Base-by-base conservation (phyloP, 768 basidiomycete species). In the Agrocybe pediades region DNA sequence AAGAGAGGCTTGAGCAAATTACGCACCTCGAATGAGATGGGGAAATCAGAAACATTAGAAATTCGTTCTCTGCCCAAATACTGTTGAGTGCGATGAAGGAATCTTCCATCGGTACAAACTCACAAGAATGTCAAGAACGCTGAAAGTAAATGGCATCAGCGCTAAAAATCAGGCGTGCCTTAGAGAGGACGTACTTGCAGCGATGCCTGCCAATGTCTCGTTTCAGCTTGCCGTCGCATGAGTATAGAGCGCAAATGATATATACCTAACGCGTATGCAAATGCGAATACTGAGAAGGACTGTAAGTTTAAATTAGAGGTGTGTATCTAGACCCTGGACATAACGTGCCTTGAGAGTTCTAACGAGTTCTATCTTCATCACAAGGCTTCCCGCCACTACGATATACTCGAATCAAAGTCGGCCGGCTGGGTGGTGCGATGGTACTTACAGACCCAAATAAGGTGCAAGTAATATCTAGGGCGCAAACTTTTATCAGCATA, bases 371-470 rank as follows among this genome's bases (percentile, higher is more conserved):
- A 21, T 23, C 15, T 13, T 26, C 49, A 49, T 41, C 16, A 15
- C 6, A 9, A 49, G 25, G 25, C 29, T 46, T 23, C 24, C 15
- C 26, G 36, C 3, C 15, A 41, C 40, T 41, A 39, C 6, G 15
- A 26, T 17, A 13, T 17, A 46, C 16, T 23, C 11, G 19, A 16
- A 49, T 47, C 4, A 30, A 11, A 15, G 36, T 23, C 24, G 3
- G n/a, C 5, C 9, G 11, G 21, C 17, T 13, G 3, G 7, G 23
- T 2, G 6, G 16, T 9, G 36, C 5, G n/a, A 23, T 15, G 17
- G 15, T n/a, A 41, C 49, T 41, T 21, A 49, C 49, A 27, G 21
- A 27, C 25, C 49, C 49, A 49, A 40, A 49, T 49, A 16, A 49
- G 36, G 9, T 41, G 49, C 17, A 49, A n/a, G 26, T 49, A 49